phyloP scores from a whole-genome alignment of 2,329 filamentous ascomycete species.

The Aspergillus novofumigatus region DNA sequence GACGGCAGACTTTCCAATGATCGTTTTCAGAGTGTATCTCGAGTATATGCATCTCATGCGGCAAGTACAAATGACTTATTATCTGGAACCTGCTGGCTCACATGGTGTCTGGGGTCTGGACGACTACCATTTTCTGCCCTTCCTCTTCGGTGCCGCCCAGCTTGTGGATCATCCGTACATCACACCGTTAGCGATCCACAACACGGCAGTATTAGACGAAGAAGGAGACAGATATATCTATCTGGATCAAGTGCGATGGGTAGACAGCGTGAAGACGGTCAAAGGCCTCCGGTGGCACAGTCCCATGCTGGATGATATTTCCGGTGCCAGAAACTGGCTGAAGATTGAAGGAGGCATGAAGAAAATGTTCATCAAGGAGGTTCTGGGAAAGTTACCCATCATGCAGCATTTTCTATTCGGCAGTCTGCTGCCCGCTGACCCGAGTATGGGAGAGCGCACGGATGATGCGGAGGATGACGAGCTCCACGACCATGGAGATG shows the following conservation, averaged over 20 bases:
- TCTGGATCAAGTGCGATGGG: constrained; percentile 85
- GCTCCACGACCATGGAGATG: constrained; percentile 59
- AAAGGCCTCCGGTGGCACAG: constrained; percentile 93
- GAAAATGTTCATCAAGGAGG: constrained; percentile 93
- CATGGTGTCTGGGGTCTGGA: constrained; percentile 98
- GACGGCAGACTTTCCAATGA: constrained; percentile 62
- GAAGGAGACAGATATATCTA: constrained; percentile 81
- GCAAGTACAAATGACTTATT: constrained; percentile 82
- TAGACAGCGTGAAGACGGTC: constrained; percentile 94
- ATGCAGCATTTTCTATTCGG: constrained; percentile 99
- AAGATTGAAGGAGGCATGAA: constrained; percentile 96
- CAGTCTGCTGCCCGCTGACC: constrained; percentile 70
- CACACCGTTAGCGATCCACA: constrained; percentile 78
- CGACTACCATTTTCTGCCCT: constrained; percentile 95
- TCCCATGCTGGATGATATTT: constrained; percentile 98
- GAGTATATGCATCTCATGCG: constrained; percentile 86
- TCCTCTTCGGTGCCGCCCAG: constrained; percentile 90
- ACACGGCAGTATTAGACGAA: constrained; percentile 81
- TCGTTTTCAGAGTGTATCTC: constrained; percentile 75
- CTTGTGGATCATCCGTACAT: constrained; percentile 78
- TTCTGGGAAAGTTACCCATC: constrained; percentile 86
- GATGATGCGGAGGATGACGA: constrained; percentile 51
- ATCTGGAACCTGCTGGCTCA: constrained; percentile 92
- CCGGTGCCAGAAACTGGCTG: constrained; percentile 77
- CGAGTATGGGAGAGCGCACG: constrained; percentile 63